Percentiles rank a stretch among this genome's conserved stretches.
These are phyloP conservation scores for Lentinula guzmanii DNA, from an alignment of 768 basidiomycete genomes.

Conservation along the genomic window DNA sequence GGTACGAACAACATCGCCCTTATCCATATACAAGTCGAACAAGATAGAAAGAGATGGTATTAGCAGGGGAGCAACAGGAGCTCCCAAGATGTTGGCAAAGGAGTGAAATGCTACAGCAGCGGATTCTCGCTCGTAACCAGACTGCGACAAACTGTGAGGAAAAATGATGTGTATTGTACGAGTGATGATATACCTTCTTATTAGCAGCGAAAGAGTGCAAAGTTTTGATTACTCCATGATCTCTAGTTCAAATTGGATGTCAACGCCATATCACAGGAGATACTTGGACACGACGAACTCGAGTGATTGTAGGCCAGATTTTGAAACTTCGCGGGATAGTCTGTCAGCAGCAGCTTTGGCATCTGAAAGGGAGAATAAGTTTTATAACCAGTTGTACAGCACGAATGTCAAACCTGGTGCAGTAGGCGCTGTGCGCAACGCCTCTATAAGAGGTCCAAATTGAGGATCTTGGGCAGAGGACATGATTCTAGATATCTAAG, in stretches of 20 bases:
- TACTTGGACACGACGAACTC: slow-evolving; percentile 30
- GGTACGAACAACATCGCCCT: slow-evolving; percentile 83
- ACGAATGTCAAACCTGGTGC: slow-evolving; percentile 41
- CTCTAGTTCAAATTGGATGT: slow-evolving; percentile 30
- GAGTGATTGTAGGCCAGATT: slow-evolving; percentile 55
- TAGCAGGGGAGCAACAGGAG: slow-evolving; percentile 65
- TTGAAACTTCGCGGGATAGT: slow-evolving; percentile 66
- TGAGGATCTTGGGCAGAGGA: slow-evolving; percentile 33
- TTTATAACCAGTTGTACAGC: slow-evolving; percentile 1
- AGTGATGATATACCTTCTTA: slow-evolving; percentile 41
- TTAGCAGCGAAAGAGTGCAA: slow-evolving; percentile 69
- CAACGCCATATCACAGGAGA: neutral
- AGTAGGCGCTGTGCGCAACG: slow-evolving; percentile 53
- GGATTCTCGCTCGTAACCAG: slow-evolving; percentile 84
- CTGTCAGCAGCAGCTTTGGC: slow-evolving; percentile 81
- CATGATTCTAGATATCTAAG: slow-evolving; percentile 24
- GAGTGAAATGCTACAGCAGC: slow-evolving; percentile 78
- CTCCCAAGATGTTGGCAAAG: slow-evolving; percentile 62
- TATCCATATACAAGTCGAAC: slow-evolving; percentile 87
- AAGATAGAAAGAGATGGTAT: slow-evolving; percentile 72
- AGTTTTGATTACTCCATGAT: slow-evolving; percentile 54
- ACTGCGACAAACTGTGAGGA: slow-evolving; percentile 20
- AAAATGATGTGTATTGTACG: neutral
- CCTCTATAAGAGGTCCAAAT: slow-evolving; percentile 44
- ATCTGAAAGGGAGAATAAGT: slow-evolving; percentile 38